Evolutionary conservation across 1,284 basidiomycete species (phyloP).

Genomic region (Mycosarcoma maydis): DNA sequence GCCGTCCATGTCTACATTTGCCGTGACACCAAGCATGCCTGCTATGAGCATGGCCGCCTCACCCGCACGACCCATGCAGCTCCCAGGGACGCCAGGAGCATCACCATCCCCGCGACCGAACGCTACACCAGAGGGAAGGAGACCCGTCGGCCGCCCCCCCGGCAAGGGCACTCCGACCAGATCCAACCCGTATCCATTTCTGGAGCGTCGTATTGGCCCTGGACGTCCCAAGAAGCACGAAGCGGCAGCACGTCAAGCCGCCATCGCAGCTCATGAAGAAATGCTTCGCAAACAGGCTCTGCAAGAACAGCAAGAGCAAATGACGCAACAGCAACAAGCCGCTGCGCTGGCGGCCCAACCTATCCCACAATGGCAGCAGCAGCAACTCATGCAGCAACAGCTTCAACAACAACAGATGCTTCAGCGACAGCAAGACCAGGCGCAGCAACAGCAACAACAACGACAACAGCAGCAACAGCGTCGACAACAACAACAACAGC

Average conservation of each 20-base stretch:
- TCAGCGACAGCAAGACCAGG: slow-evolving; percentile 20
- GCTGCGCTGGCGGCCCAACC: slow-evolving; percentile 21
- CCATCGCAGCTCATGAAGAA: slow-evolving; percentile 35
- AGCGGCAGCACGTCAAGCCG: slow-evolving; percentile 38
- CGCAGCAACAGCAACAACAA: slow-evolving; percentile 13
- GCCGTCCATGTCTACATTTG: not conserved
- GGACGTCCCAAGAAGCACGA: slow-evolving; percentile 47
- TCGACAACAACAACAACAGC: slow-evolving; percentile 20
- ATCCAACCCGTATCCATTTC: slow-evolving; percentile 38
- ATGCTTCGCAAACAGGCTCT: slow-evolving; percentile 21
- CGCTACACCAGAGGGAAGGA: slow-evolving; percentile 16
- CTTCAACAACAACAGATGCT: slow-evolving; percentile 21
- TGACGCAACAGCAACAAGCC: slow-evolving; percentile 24
- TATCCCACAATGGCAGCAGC: slow-evolving; percentile 37
- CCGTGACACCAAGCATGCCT: slow-evolving; percentile 1
- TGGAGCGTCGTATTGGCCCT: slow-evolving; percentile 38
- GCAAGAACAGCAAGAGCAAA: slow-evolving; percentile 24
- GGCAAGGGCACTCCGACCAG: slow-evolving; percentile 35
- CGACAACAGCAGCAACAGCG: slow-evolving; percentile 11
- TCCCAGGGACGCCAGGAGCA: slow-evolving; percentile 20
- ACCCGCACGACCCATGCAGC: slow-evolving; percentile 24
- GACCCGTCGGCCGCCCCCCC: slow-evolving; percentile 33
- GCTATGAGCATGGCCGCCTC: slow-evolving; percentile 18
- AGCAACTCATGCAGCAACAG: slow-evolving; percentile 37
- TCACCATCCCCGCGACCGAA: slow-evolving; percentile 15